Evolutionary conservation across 495 filamentous ascomycete species (phyloP).

Genomic region (Aspergillus campestris): DNA sequence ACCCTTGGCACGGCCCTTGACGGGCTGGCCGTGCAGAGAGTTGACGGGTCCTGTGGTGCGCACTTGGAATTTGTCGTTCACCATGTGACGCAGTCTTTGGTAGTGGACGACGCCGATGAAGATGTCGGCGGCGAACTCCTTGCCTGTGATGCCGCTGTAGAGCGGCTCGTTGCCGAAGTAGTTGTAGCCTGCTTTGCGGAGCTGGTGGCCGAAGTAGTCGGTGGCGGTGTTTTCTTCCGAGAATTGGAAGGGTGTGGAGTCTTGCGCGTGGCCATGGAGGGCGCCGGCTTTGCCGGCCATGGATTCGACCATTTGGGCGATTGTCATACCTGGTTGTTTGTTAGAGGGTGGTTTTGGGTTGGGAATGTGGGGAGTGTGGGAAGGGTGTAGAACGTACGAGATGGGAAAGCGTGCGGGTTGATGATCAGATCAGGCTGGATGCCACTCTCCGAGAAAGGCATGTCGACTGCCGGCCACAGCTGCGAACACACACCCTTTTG

Average conservation of each 20-base stretch:
- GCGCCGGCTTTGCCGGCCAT: constrained; percentile 91
- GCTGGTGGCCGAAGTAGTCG: constrained; percentile 93
- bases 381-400: constrained; percentile 46
- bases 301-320: constrained; percentile 98
- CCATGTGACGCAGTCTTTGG: constrained; percentile 96
- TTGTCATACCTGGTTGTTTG: constrained; percentile 64
- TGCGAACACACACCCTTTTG: constrained; percentile 77
- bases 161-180: constrained; percentile 98
- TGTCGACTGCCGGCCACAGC: constrained; percentile 87
- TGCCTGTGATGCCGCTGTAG: constrained; percentile 92
- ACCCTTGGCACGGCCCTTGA: constrained; percentile 91
- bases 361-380: too few relatives aligned
- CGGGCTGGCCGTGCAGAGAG: constrained; percentile 83
- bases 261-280: constrained; percentile 88
- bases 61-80: constrained; percentile 99
- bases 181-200: constrained; percentile 90
- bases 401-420: constrained; percentile 99
- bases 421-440: constrained; percentile 98
- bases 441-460: constrained; percentile 96
- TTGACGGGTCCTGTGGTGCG: constrained; percentile 90
- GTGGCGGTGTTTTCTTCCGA: constrained; percentile 84
- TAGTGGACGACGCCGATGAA: constrained; percentile 97
- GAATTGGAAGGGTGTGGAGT: constrained; percentile 90
- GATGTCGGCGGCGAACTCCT: constrained; percentile 90
- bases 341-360: constrained; percentile 10